A percentile compares a stretch with the other conserved stretches of the same genome.
phyloP scores from a whole-genome alignment of 495 filamentous ascomycete species.

The Annulohypoxylon bovei region DNA sequence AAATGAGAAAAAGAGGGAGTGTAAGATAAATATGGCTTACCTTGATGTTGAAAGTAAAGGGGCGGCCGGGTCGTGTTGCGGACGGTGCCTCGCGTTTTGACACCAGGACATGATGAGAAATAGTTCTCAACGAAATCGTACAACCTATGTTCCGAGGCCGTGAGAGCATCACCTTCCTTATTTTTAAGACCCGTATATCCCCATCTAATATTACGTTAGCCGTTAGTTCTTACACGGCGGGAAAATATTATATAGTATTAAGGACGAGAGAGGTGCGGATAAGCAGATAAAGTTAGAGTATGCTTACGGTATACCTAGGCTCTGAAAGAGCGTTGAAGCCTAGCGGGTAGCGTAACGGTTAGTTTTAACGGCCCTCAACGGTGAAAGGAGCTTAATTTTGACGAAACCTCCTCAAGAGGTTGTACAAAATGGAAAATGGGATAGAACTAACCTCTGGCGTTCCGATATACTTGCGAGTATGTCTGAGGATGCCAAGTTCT shows the following conservation, averaged over 20 bases:
- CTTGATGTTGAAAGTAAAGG: conserved; percentile 89
- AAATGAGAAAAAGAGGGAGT: neutral
- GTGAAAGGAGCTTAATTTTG: neutral
- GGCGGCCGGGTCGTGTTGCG: conserved; percentile 76
- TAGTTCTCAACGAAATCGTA: conserved; percentile 77
- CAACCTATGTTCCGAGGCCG: conserved; percentile 56
- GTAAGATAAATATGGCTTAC: conserved; percentile 58
- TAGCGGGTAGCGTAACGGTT: conserved; percentile 42
- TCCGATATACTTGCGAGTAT: conserved; percentile 95
- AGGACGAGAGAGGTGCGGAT: neutral
- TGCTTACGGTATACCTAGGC: conserved; percentile 71
- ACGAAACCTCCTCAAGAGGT: neutral
- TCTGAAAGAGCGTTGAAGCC: conserved; percentile 83
- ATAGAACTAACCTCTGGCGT: conserved; percentile 79
- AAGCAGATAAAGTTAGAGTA: too few species aligned
- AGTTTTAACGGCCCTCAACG: neutral
- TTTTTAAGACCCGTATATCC: conserved; percentile 52
- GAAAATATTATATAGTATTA: neutral
- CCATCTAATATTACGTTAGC: conserved; percentile 41
- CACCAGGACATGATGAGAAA: conserved; percentile 64
- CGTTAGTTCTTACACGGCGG: neutral
- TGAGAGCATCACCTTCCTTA: conserved; percentile 23
- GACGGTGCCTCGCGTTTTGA: conserved; percentile 61
- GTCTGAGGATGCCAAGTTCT: conserved; percentile 88
- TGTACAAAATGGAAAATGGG: neutral